Evolutionary conservation across 345 rosid genomes (phyloP).

Genomic region (Triadica sebifera): DNA sequence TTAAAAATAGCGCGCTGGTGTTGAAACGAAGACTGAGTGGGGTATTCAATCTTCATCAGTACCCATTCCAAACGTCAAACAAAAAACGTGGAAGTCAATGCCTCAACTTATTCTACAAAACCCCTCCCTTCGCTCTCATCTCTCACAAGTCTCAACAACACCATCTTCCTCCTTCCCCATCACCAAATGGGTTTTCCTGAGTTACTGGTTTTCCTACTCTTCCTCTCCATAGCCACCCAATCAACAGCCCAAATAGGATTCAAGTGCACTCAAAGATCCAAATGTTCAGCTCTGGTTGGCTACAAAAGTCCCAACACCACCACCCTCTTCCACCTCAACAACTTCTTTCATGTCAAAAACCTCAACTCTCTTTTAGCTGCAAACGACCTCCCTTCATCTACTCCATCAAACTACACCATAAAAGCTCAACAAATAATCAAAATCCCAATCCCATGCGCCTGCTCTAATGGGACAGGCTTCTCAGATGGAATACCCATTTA

Average conservation of each 20-base stretch:
- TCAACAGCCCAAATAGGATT: slow-evolving; percentile 29
- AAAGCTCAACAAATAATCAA: not conserved
- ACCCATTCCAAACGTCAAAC: not conserved
- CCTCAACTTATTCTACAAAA: too few relatives aligned
- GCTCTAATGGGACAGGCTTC: slow-evolving; percentile 53
- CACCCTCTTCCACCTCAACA: slow-evolving; percentile 37
- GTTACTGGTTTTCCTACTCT: not conserved
- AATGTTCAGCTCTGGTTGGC: slow-evolving; percentile 52
- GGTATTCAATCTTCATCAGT: not conserved
- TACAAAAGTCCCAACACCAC: slow-evolving; percentile 50
- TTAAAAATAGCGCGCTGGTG: too few relatives aligned
- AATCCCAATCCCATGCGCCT: slow-evolving; percentile 61
- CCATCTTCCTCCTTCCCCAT: not conserved
- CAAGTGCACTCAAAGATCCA: slow-evolving; percentile 36
- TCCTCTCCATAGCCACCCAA: slow-evolving; percentile 4
- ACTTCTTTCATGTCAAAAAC: slow-evolving; percentile 47
- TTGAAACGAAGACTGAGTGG: too few relatives aligned
- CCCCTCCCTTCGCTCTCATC: not conserved
- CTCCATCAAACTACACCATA: slow-evolving; percentile 33
- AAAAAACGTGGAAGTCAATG: too few relatives aligned
- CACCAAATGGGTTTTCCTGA: not conserved
- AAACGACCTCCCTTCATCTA: slow-evolving; percentile 45
- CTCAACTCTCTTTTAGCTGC: slow-evolving; percentile 51
- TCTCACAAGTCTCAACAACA: too few relatives aligned
- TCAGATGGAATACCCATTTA: slow-evolving; percentile 45